Base-by-base conservation (phyloP, 2,329 filamentous ascomycete species). In the Arthrobotrys megalospora region DNA sequence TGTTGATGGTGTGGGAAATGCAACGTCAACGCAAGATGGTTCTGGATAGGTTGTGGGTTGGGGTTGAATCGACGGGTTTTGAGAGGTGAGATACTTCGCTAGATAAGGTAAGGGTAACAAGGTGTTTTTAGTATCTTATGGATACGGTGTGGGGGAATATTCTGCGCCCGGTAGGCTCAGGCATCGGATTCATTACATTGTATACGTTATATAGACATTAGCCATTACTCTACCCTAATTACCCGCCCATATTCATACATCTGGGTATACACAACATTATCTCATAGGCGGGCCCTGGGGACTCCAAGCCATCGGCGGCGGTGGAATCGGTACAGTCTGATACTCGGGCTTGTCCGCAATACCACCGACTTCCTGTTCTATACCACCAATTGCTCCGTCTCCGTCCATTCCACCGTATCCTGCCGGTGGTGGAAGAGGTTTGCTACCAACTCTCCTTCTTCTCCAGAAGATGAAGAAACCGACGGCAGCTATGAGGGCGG, bases 401-500 rank as follows among this genome's bases (percentile, higher is more conserved):
- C 36, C 67, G 45, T 71, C 67, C 58, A 66, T 47, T 2, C 69
- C 69, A 21, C 69, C 69, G 48, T 73, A 73, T 1, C 69, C 69
- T 16, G 60, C 60, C 3, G 69, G 69, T 41, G 69, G 48, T n/a
- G 60, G 69, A 6, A 66, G 16, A 7, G 58, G 48, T 21, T 52
- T 65, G 6, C 32, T 21, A n/a, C 47, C 24, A 1, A 38, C 16
- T 24, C 34, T 58, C 19, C 38, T 34, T n/a, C n/a, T 48, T 41
- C 58, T 73, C 36, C 47, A 45, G 36, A 65, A 66, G 14, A 73
- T 7, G 34, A 73, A 66, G 41, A 66, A 43, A 16, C 60, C 69
- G 8, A 24, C 3, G 19, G 16, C 45, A 12, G 58, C 28, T 16
- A 73, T 21, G 24, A 73, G 43, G 21, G 58, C 69, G n/a, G 60